Percentiles rank a stretch among this genome's conserved stretches.
phyloP scores from a whole-genome alignment of 768 basidiomycete species.

The Udeniomyces megalosporus region DNA sequence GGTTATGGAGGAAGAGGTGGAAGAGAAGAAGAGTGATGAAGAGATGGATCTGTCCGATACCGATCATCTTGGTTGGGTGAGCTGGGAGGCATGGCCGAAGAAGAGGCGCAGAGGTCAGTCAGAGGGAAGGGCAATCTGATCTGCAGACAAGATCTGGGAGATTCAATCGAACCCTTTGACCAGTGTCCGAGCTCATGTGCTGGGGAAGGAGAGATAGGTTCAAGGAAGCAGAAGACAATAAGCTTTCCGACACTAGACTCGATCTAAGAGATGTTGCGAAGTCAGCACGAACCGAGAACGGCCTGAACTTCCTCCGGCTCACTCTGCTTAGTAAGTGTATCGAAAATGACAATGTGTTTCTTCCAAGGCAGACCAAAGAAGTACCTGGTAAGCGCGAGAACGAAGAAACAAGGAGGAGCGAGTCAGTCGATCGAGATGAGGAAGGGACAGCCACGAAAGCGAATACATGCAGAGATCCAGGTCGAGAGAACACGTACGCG shows the following conservation, averaged over 20 bases:
- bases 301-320: constrained; percentile 88
- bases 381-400: constrained; percentile 38
- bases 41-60: constrained; percentile 71
- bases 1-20: constrained; percentile 74
- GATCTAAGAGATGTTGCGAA: background rate
- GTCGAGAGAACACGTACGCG: constrained; percentile 29
- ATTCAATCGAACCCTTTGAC: constrained; percentile 42
- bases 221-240: background rate
- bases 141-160: background rate
- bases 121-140: background rate
- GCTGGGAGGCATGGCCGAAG: constrained; percentile 22
- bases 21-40: constrained; percentile 72
- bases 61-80: constrained; percentile 78
- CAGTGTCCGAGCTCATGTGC: constrained; percentile 96
- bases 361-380: constrained; percentile 86
- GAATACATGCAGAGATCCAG: background rate
- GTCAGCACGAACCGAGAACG: constrained; percentile 43
- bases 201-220: no score
- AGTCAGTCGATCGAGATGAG: no score
- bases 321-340: constrained; percentile 84
- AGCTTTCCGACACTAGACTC: background rate
- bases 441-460: background rate
- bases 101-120: background rate
- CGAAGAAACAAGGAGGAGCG: no score
- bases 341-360: constrained; percentile 79